Conservation (phyloP, 2,329 filamentous ascomycete species). For the Scortechinia acanthostroma region DNA sequence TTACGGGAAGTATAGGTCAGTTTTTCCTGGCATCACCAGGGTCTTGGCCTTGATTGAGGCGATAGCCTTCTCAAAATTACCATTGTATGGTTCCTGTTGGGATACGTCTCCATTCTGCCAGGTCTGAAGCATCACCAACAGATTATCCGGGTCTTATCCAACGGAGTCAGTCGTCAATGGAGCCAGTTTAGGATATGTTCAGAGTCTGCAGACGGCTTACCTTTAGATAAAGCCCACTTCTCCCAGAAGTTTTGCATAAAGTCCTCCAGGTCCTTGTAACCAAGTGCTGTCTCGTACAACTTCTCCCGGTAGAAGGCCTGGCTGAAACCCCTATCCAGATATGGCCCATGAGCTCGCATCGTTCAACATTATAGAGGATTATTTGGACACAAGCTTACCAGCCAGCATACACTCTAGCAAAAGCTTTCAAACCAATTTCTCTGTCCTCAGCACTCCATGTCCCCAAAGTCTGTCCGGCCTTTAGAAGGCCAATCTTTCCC, state of each 20-base stretch:
- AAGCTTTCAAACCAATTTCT: slow-evolving; percentile 56
- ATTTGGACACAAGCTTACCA: slow-evolving; percentile 22
- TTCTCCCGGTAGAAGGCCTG: slow-evolving; percentile 72
- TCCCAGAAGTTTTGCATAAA: slow-evolving; percentile 76
- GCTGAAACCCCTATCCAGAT: slow-evolving; percentile 59
- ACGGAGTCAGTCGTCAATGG: too few species aligned
- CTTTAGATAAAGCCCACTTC: slow-evolving; percentile 63
- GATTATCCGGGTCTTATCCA: slow-evolving; percentile 59
- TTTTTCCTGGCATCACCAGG: slow-evolving; percentile 64
- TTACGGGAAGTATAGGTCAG: slow-evolving; percentile 74
- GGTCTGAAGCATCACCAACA: slow-evolving; percentile 69
- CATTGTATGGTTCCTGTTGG: slow-evolving; percentile 60
- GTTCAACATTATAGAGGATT: background rate
- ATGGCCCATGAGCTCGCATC: slow-evolving; percentile 7
- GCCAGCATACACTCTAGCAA: slow-evolving; percentile 71
- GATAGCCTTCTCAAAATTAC: slow-evolving; percentile 60
- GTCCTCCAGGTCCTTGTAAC: slow-evolving; percentile 63
- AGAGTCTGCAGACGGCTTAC: slow-evolving; percentile 15
- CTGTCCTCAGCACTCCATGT: slow-evolving; percentile 44
- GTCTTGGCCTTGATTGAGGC: slow-evolving; percentile 65
- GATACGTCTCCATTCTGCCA: slow-evolving; percentile 73
- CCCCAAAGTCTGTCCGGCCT: slow-evolving; percentile 24
- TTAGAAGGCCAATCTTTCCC: slow-evolving; percentile 30
- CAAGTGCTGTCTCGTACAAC: slow-evolving; percentile 57
- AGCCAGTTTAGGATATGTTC: background rate